Evolutionary conservation across 495 filamentous ascomycete species (phyloP).

Genomic region (Margaritispora aquatica): DNA sequence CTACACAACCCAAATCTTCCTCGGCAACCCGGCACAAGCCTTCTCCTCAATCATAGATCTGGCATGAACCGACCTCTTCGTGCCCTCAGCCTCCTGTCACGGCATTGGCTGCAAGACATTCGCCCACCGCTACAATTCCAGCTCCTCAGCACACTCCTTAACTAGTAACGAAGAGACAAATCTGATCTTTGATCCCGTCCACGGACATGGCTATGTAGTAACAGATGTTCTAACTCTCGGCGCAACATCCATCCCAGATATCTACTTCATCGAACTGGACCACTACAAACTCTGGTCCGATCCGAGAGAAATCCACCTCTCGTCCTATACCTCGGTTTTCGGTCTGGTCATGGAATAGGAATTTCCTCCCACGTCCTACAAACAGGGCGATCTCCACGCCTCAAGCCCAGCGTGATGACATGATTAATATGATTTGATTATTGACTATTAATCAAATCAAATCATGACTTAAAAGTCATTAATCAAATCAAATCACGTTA

Average conservation of each 20-base stretch:
- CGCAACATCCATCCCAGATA: background rate
- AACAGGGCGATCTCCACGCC: no score
- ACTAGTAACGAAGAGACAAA: background rate
- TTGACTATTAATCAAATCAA: no score
- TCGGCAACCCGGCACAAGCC: background rate
- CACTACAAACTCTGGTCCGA: background rate
- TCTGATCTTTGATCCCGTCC: background rate
- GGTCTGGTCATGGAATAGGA: background rate
- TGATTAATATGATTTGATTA: no score
- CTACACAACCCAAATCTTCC: constrained; percentile 1
- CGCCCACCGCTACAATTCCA: background rate
- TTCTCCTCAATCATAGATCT: constrained; percentile 4
- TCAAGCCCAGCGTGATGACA: no score
- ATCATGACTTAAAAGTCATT: no score
- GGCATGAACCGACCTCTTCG: constrained; percentile 1
- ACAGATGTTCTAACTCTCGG: background rate
- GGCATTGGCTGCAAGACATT: background rate
- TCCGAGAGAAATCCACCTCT: background rate
- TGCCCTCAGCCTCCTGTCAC: background rate
- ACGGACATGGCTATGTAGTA: background rate
- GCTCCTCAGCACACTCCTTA: background rate
- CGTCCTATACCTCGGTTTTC: background rate
- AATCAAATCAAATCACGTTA: no score
- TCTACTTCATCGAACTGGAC: background rate
- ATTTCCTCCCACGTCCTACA: background rate